Base-by-base conservation (phyloP, 371 early-diverging fungal species). In the Syncephalis plumigaleata region DNA sequence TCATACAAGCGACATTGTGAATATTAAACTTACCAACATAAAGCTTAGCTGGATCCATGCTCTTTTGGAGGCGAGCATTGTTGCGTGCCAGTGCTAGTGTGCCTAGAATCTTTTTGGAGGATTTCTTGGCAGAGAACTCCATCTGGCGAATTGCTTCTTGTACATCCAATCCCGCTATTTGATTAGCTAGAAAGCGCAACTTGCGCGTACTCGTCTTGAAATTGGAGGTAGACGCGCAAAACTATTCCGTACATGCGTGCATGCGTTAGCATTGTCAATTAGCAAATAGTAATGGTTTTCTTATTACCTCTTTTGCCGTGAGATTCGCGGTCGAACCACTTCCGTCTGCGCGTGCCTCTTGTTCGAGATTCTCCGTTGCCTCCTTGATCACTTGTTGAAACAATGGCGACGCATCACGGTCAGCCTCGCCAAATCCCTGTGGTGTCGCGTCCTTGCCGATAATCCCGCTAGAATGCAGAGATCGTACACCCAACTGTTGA, bases 131-230 rank as follows among this genome's bases (percentile, higher is more conserved):
- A 23, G 82, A 80, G 52, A 87, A 82, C 57, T 78, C 66, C 89
- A 93, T 83, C 63, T 95, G 91, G 24, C 66, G 57, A 49, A 87
- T 79, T 9, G 93, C 95, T 52, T 87, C 81, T 20, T 70, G 66
- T 9, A 95, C 60, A 21, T 79, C 58, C 49, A 87, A 63, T 11
- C 83, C 79, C 7, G 77, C 73, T 42, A 89, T 76, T 55, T 90
- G 82, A 54, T 85, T 79, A 11, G 89, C 90, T 31, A 95, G 67
- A 55, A 86, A 74, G 43, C 79, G 79, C 7, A 88, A 70, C 55
- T 93, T 92, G 39, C 75, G 78, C 25, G 87, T 83, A 39, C 80
- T 73, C 0, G 71, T 69, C 53, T 68, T 77, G 62, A 84, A 84
- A 52, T 82, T 77, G 49, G 66, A 64, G 1, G 85, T 79, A 22